Base-by-base conservation (phyloP, 139 green algal genomes). In the Zygnema circumcarinatum region DNA sequence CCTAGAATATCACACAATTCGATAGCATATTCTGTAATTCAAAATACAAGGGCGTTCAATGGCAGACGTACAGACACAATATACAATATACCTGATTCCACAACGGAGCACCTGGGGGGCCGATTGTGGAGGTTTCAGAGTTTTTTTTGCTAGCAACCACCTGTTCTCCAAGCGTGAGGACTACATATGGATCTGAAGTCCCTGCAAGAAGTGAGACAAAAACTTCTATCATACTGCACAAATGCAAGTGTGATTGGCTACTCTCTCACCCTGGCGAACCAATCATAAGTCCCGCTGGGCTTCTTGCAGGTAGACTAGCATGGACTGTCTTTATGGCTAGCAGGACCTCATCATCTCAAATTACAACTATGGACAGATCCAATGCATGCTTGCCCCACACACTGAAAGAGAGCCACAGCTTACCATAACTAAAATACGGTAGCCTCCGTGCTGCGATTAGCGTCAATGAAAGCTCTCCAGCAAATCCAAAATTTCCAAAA, bases 101-200 rank as follows among this genome's bases (percentile, higher is more conserved):
- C 1, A 85, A 36, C 29, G 85, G 85, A 16, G 29, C n/a, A 1
- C 81, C 85, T 21, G 36, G 38, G 36, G 38, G 38, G 2, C 62
- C 79, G 33, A 84, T 35, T 52, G 33, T 25, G 22, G 78, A 87
- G 41, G 86, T 90, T 31, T 90, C 86, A 36, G 29, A 76, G 47
- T 90, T 90, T 31, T 33, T n/a, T 73, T 90, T 90, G 79, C 67
- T 84, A 25, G 39, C 25, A 29, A 41, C 67, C 0, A 94, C 94
- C 90, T 98, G 96, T 33, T 92, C 83, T 21, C 96, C 96, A 79
- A 98, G 89, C 72, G 92, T 90, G 25, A 98, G 89, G 22, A 94
- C 92, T 85, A 93, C 95, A 93, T 96, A 98, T 20, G 96, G 96
- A 90, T 87, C 62, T n/a, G n/a, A n/a, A n/a, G n/a, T 33, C 56